A percentile compares a stretch with the other conserved stretches of the same genome.
Conservation (phyloP, 2,329 filamentous ascomycete genomes). For the Aspergillus quadrilineatus region DNA sequence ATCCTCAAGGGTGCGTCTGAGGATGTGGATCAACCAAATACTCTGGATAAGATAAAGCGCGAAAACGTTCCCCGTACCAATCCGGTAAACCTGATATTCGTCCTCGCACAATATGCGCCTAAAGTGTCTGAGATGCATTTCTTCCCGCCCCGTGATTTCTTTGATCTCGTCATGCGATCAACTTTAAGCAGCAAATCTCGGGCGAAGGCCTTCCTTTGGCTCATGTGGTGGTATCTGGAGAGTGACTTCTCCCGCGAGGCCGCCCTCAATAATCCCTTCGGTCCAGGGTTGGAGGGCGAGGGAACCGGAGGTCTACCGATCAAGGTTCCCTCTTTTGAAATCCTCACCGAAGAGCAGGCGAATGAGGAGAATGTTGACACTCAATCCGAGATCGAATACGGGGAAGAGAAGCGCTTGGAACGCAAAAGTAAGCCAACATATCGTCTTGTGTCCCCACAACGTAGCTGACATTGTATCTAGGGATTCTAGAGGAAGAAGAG, state of each 20-base stretch:
- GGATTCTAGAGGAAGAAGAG: constrained; percentile 51
- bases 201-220: constrained; percentile 87
- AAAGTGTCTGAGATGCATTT: constrained; percentile 95
- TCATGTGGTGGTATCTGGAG: constrained; percentile 99
- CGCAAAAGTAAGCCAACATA: constrained; percentile 41
- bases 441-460: not conserved
- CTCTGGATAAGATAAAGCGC: constrained; percentile 77
- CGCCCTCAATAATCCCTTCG: constrained; percentile 88
- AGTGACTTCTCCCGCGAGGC: constrained; percentile 89
- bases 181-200: constrained; percentile 78
- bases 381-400: constrained; percentile 49
- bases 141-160: constrained; percentile 80
- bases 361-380: constrained; percentile 53
- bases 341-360: constrained; percentile 51
- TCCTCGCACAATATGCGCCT: constrained; percentile 83
- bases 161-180: constrained; percentile 91
- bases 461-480: constrained; percentile 25
- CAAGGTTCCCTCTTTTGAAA: constrained; percentile 49
- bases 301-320: constrained; percentile 45
- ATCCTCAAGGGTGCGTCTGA: constrained; percentile 96
- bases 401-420: constrained; percentile 49
- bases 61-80: constrained; percentile 76
- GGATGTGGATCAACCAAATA: constrained; percentile 79
- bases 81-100: constrained; percentile 94
- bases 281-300: constrained; percentile 50